Base-by-base conservation (phyloP, 2,329 filamentous ascomycete genomes). In the Colletotrichum echinochloae region DNA sequence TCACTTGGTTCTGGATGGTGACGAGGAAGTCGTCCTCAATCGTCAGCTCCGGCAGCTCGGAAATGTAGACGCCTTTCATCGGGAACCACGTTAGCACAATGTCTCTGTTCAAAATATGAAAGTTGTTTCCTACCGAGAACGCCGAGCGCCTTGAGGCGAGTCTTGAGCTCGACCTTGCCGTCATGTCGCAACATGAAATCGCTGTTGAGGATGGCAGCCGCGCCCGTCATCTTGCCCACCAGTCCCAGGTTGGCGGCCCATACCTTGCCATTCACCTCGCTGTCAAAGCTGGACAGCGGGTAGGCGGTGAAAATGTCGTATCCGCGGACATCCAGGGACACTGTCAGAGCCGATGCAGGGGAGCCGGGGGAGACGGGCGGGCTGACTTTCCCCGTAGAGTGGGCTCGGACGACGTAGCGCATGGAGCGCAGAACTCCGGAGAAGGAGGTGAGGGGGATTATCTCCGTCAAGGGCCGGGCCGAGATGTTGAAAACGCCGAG, bases 161-260 rank as follows among this genome's bases (percentile, higher is more conserved):
- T 88, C 75, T 90, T 89, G 16, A 97, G 81, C 9, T 89, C 81
- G 26, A 96, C 81, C 20, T 89, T 83, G 0, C 90, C 89, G 66
- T 89, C 91, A 9, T 74, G 77, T 5, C 75, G 76, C 52, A 90
- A 78, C 41, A 86, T 86, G 54, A 91, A 86, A 35, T 87, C 85
- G n/a, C 84, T 90, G 46, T 84, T 85, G 1, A 91, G 83, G 9
- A 97, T 86, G 0, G 94, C 94, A 1, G 94, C 94, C 0, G 91
- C 90, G 0, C 94, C 95, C 0, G 94, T 94, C 93, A 98, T 97
- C 80, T 98, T 97, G 2, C 88, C 92, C 4, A 97, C 74, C 2
- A 98, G 83, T 0, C 95, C 95, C 0, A 98, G 80, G 23, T 92
- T 90, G 0, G 93, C 90, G 1, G 95, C 84, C 52, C 81, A 82